phyloP scores from a whole-genome alignment of 345 rosid genomes.

The Euclidium syriacum region DNA sequence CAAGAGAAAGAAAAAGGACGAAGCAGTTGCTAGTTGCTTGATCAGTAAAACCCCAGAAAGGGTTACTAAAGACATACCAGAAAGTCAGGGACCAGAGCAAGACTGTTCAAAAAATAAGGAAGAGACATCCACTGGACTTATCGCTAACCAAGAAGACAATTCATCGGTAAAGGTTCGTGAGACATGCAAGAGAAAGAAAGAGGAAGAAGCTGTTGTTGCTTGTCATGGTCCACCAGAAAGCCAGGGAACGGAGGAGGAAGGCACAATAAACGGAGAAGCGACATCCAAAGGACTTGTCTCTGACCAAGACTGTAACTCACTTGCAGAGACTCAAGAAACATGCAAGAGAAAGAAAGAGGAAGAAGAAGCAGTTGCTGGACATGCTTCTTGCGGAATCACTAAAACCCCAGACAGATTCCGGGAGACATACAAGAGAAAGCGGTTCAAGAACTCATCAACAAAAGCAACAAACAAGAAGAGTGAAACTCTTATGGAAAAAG shows the following conservation, averaged over 20 bases:
- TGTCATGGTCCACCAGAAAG: background rate
- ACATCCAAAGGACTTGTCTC: background rate
- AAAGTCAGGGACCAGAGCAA: slow-evolving; percentile 2
- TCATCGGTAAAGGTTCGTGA: slow-evolving; percentile 15
- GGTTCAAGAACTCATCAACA: slow-evolving; percentile 19
- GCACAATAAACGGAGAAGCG: slow-evolving; percentile 7
- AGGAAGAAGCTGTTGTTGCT: background rate
- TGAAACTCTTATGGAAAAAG: slow-evolving; percentile 9
- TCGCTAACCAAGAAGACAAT: slow-evolving; percentile 14
- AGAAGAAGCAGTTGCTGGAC: slow-evolving; percentile 5
- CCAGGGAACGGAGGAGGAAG: slow-evolving; percentile 9
- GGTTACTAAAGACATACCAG: background rate
- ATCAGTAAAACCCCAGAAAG: slow-evolving; percentile 4
- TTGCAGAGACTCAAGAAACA: slow-evolving; percentile 8
- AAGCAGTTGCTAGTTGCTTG: slow-evolving; percentile 11
- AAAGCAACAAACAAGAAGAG: slow-evolving; percentile 4
- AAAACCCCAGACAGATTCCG: slow-evolving; percentile 23
- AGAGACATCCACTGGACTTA: background rate
- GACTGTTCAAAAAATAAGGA: slow-evolving; percentile 11
- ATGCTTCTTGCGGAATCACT: slow-evolving; percentile 10
- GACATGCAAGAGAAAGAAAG: slow-evolving; percentile 20
- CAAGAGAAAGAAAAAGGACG: slow-evolving; percentile 15
- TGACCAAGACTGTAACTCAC: slow-evolving; percentile 13
- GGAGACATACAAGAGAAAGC: slow-evolving; percentile 29
- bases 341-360: slow-evolving; percentile 12